Base-by-base conservation (phyloP, 2,329 filamentous ascomycete species). In the Penicillium olsonii region DNA sequence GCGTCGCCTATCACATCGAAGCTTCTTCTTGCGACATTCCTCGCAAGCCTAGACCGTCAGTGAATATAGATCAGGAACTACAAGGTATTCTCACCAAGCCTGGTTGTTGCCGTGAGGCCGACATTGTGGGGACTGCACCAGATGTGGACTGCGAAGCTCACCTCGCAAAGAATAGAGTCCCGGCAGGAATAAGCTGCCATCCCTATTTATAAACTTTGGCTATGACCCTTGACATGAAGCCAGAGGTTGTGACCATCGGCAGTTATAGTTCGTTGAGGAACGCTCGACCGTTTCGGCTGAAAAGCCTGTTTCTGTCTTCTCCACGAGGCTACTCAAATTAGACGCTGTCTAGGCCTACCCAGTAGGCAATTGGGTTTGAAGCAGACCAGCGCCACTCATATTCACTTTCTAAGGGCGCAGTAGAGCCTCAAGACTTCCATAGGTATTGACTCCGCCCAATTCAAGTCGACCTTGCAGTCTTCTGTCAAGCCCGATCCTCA, bases 21-120 rank as follows among this genome's bases (percentile, higher is more conserved):
- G 55, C 37, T 67, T 67, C 12, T 63, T 61, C 35, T 60, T 55
- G 15, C 64, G 64, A 40, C 64, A 67, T 46, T 67, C 62, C 34
- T 67, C 63, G 22, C 64, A 67, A 5, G 64, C 64, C 47, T 50
- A 18, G 9, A 3, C 15, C 9, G n/a, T 48, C 15, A 48, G 45
- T 15, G 29, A 10, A 11, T n/a, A 12, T 7, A 11, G n/a, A 7
- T 17, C 14, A 11, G 4, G 7, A 14, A 9, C 8, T 31, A 19
- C 4, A 4, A 2, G 9, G 17, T 29, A 5, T 11, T 42, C 45
- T 48, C n/a, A 48, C 45, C 33, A 48, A 22, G n/a, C 45, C 45
- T n/a, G 45, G 45, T 20, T 48, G 45, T 33, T 48, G 45, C 31
- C 45, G 39, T 44, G 45, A 44, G 1, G 18, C 39, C 3, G 45